A percentile compares a stretch with the other conserved stretches of the same genome.
phyloP scores from a whole-genome alignment of 306 rosid species.

The Cicer yamashitae region DNA sequence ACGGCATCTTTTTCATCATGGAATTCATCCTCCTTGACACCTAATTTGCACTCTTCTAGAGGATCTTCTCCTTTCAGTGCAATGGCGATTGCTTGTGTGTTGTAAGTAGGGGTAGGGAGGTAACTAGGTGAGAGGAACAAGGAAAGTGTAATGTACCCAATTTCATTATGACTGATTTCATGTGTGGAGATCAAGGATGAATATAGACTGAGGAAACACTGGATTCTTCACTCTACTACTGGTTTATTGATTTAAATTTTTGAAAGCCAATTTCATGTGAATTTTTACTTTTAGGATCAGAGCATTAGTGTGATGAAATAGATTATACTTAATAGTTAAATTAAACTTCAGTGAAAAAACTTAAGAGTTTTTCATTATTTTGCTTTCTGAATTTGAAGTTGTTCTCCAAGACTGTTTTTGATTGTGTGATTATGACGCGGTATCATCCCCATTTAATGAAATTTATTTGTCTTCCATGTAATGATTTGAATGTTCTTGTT shows the following conservation, averaged over 20 bases:
- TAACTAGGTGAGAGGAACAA: background rate
- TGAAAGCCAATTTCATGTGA: constrained; percentile 21
- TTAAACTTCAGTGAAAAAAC: background rate
- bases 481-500: constrained; percentile 33
- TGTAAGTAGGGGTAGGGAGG: constrained; percentile 6
- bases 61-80: constrained; percentile 11
- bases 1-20: constrained; percentile 7
- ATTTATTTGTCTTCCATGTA: constrained; percentile 14
- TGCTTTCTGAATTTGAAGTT: constrained; percentile 33
- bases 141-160: constrained; percentile 21
- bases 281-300: constrained; percentile 29
- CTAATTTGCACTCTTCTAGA: constrained; percentile 27
- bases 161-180: constrained; percentile 16
- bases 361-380: constrained; percentile 4
- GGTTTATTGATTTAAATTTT: constrained; percentile 27
- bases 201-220: constrained; percentile 11
- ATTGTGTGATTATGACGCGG: constrained; percentile 26
- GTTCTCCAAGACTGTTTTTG: constrained; percentile 7
- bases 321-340: background rate
- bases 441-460: constrained; percentile 10
- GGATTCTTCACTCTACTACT: constrained; percentile 17
- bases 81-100: constrained; percentile 7
- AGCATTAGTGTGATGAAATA: constrained; percentile 13
- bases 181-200: constrained; percentile 14
- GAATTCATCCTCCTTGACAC: constrained; percentile 7